Base-by-base conservation (phyloP, 257 asterid genomes). In the Mitragyna speciosa region DNA sequence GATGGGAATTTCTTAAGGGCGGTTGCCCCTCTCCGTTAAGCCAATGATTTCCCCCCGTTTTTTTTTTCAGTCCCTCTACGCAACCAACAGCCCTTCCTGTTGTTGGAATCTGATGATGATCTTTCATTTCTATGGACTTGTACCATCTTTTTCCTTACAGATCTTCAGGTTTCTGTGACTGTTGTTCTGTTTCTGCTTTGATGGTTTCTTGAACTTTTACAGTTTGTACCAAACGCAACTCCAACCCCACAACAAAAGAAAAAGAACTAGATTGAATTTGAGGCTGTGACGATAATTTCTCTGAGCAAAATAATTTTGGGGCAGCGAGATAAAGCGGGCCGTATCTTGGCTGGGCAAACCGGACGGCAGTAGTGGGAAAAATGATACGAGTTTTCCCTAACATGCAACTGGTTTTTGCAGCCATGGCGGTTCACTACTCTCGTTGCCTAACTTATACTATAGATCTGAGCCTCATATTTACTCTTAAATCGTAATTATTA, bases 341-440 rank as follows among this genome's bases (percentile, higher is more conserved):
- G 82, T 80, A 77, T 77, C 87, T 80, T 84, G 82, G 79, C 54
- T 24, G 83, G 82, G 84, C 80, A 84, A 72, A 58, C 78, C 69
- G 64, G 76, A 76, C 19, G 75, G 72, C 61, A 67, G 3, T 33
- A 4, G 15, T 45, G 58, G 56, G 70, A 39, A 70, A 77, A 54
- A 4, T 5, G 14, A n/a, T 8, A n/a, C n/a, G n/a, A 17, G 31
- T 26, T 63, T 31, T 78, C 30, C 68, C 56, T 28, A 14, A 5
- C 12, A 26, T 66, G 82, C 81, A 73, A 82, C 83, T 63, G 86
- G 81, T 41, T 74, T 76, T 76, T 77, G 88, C 88, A 85, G 86
- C 73, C 85, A 84, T 84, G 87, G 83, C 83, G 79, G 26, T 58
- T 26, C 76, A 67, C 75, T 65, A n/a, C 61, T 73, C 76, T 73